Percentiles rank a stretch among this genome's conserved stretches.
Conservation (phyloP, 148 eudicot species). For the Linanthus parryae region DNA sequence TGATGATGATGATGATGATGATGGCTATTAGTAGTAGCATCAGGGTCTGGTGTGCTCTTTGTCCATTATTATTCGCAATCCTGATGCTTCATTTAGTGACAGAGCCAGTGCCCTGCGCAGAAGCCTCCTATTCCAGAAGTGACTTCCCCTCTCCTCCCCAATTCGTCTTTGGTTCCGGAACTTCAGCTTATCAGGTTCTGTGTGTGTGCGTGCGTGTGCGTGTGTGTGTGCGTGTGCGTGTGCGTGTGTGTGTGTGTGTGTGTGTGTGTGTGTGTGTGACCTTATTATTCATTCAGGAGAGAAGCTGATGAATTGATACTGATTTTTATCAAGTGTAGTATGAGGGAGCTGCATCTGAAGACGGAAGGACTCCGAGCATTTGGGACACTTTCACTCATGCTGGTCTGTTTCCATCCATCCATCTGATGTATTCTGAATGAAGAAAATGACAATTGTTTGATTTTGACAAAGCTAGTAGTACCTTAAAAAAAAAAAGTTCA, state of each 20-base stretch:
- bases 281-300: not conserved
- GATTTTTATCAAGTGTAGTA: too few relatives aligned
- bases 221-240: not conserved
- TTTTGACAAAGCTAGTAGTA: too few relatives aligned
- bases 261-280: not conserved
- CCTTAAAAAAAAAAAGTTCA: too few relatives aligned
- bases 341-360: not conserved
- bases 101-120: too few relatives aligned
- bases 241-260: not conserved
- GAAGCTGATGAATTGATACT: too few relatives aligned
- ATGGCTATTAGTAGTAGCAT: too few relatives aligned
- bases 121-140: not conserved
- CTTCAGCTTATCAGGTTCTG: not conserved
- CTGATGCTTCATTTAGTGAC: too few relatives aligned
- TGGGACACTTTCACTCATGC: not conserved
- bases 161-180: conserved; percentile 20
- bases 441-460: too few relatives aligned
- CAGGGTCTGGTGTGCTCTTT: too few relatives aligned
- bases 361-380: not conserved
- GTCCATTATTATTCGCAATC: too few relatives aligned
- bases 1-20: too few relatives aligned
- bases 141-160: conserved; percentile 3
- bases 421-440: too few relatives aligned
- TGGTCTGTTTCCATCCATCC: not conserved
- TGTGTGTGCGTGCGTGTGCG: not conserved